Evolutionary conservation across 2,329 filamentous ascomycete species (phyloP).

Genomic region (Neonectria neomacrospora): DNA sequence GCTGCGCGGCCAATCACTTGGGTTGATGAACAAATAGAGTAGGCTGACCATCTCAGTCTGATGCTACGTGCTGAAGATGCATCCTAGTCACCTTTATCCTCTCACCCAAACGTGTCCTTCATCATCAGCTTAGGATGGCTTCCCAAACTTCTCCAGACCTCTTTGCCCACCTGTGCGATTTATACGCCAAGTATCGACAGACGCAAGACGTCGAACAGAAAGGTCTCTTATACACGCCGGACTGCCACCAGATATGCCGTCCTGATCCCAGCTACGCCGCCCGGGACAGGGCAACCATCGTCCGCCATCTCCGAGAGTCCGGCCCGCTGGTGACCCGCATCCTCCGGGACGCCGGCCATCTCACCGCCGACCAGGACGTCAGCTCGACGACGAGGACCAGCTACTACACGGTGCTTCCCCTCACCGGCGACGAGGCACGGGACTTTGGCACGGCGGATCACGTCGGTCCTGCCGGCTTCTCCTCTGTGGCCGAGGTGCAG

Average conservation of each 20-base stretch:
- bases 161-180: neutral
- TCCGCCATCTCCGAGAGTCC: constrained; percentile 37
- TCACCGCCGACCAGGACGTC: neutral
- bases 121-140: constrained; percentile 1
- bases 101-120: neutral
- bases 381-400: neutral
- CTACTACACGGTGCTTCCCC: constrained; percentile 17
- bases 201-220: constrained; percentile 4
- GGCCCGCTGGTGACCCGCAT: constrained; percentile 20
- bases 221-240: constrained; percentile 2
- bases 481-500: constrained; percentile 23
- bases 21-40: neutral
- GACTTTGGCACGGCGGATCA: constrained; percentile 30
- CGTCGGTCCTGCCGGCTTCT: constrained; percentile 27
- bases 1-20: neutral
- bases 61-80: too few species aligned
- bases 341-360: constrained; percentile 7
- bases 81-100: neutral
- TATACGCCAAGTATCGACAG: constrained; percentile 12
- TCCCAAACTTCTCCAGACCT: neutral
- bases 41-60: too few species aligned
- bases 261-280: constrained; percentile 40
- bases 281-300: constrained; percentile 36
- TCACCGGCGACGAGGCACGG: constrained; percentile 1
- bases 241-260: constrained; percentile 39